Evolutionary conservation across 2,329 filamentous ascomycete species (phyloP).

Genomic region (Aspergillus costaricaensis): DNA sequence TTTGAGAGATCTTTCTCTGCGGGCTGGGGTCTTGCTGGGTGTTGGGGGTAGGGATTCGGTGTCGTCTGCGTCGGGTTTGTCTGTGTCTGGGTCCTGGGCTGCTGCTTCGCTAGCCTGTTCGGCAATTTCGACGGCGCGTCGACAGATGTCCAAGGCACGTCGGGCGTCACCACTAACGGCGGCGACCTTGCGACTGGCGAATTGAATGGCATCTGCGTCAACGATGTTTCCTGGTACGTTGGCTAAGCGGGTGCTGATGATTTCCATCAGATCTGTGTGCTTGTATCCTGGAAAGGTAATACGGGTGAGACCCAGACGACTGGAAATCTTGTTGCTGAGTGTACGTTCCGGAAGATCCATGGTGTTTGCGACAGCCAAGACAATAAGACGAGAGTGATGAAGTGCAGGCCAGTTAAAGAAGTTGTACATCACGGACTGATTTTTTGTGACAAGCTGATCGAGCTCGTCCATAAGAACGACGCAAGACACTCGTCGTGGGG

Average conservation of each 20-base stretch:
- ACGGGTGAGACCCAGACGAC: slow-evolving; percentile 81
- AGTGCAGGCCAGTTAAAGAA: slow-evolving; percentile 99
- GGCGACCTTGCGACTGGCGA: slow-evolving; percentile 93
- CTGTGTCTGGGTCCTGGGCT: slow-evolving; percentile 18
- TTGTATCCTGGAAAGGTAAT: slow-evolving; percentile 98
- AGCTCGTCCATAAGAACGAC: slow-evolving; percentile 98
- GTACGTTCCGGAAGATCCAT: slow-evolving; percentile 98
- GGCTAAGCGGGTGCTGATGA: slow-evolving; percentile 90
- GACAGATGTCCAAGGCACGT: slow-evolving; percentile 90
- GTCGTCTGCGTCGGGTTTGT: slow-evolving; percentile 29
- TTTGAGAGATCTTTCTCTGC: slow-evolving; percentile 29
- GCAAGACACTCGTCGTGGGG: slow-evolving; percentile 85
- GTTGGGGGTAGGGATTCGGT: slow-evolving; percentile 44
- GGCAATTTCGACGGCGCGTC: slow-evolving; percentile 90
- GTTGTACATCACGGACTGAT: slow-evolving; percentile 99
- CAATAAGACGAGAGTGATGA: slow-evolving; percentile 87
- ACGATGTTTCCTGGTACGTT: slow-evolving; percentile 88
- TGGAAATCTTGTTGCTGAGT: slow-evolving; percentile 97
- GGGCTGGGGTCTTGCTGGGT: slow-evolving; percentile 46
- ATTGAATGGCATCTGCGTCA: slow-evolving; percentile 90
- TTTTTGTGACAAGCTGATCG: slow-evolving; percentile 95
- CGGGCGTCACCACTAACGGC: slow-evolving; percentile 93
- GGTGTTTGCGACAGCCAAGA: slow-evolving; percentile 95
- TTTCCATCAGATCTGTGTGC: slow-evolving; percentile 94
- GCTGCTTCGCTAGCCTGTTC: slow-evolving; percentile 66